Base-by-base conservation (phyloP, 495 filamentous ascomycete genomes). In the Clavariopsis aquatica region DNA sequence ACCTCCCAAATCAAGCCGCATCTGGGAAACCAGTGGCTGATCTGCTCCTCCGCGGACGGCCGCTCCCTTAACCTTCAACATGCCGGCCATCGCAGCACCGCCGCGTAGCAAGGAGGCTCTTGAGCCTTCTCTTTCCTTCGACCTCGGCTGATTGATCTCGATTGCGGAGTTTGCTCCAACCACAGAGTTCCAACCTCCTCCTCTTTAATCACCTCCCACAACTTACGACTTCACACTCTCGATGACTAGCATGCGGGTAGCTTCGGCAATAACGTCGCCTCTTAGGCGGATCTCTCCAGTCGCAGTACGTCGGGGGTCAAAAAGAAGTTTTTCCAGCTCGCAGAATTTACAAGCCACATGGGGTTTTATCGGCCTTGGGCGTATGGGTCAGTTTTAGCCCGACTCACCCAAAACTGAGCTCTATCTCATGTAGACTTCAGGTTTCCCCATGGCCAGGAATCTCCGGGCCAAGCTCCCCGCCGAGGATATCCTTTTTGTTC, bases 381-480 rank as follows among this genome's bases (percentile, higher is more conserved):
- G 71, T 49, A 78, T 78, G 76, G 77, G 77, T 77, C 57, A 60
- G 69, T 66, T 19, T 51, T 13, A 23, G 8, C 26, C 13, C 6
- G 17, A 19, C 22, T 51, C 29, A 60, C 53, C 56, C 52, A 43
- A 64, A 46, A 17, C 57, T 29, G 36, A 1, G 19, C 23, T 55
- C 26, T 9, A n/a, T 31, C 49, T 67, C 20, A 65, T 53, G 61
- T 22, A 43, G 1, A 59, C 45, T 36, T 73, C 29, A 81, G 80
- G 80, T 29, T 82, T 76, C 64, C 77, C 79, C 19, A 83, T 83
- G 81, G 81, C 81, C 0, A 78, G 74, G 67, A 83, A 82, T 63
- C 76, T 83, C 0, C 76, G 79, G 41, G 60, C 67, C 2, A 80
- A 80, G 34, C 64, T 82, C 9, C 71, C 69, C 8, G 41, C 69